Evolutionary conservation across 495 filamentous ascomycete species (phyloP).

Genomic region (Hypoxylon trugodes): DNA sequence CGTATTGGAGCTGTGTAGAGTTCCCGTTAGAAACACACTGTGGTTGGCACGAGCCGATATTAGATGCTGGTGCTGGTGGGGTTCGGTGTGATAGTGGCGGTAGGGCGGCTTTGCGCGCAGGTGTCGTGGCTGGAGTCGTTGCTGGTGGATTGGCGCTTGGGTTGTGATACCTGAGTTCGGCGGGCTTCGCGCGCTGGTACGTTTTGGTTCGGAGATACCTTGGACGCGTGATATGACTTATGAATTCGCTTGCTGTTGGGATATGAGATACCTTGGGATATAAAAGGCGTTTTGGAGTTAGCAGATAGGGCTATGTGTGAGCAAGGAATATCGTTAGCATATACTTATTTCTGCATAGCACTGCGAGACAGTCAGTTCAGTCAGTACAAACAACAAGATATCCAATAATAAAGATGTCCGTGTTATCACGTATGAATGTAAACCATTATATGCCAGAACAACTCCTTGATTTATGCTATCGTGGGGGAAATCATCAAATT

Average conservation of each 20-base stretch:
- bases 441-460: slow-evolving; percentile 26
- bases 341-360: background rate
- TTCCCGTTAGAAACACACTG: slow-evolving; percentile 47
- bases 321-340: background rate
- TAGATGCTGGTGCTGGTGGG: slow-evolving; percentile 41
- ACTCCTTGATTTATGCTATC: slow-evolving; percentile 44
- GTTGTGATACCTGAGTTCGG: slow-evolving; percentile 8
- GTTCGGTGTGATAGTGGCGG: slow-evolving; percentile 13
- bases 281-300: slow-evolving; percentile 19
- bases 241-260: background rate
- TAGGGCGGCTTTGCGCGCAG: slow-evolving; percentile 15
- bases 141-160: slow-evolving; percentile 30
- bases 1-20: slow-evolving; percentile 53
- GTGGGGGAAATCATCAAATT: slow-evolving; percentile 38
- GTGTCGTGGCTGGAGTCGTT: slow-evolving; percentile 30
- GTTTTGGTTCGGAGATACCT: slow-evolving; percentile 10
- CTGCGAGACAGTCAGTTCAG: background rate
- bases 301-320: background rate
- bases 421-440: slow-evolving; percentile 7
- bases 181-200: background rate
- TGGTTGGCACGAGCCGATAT: slow-evolving; percentile 55
- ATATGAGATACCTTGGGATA: slow-evolving; percentile 30
- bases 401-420: background rate
- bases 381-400: background rate
- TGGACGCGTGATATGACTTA: slow-evolving; percentile 3